Evolutionary conservation across 2,329 filamentous ascomycete genomes (phyloP), one percentile per base, ranked within the genome.

Genomic region (Fragosphaeria purpurea): DNA sequence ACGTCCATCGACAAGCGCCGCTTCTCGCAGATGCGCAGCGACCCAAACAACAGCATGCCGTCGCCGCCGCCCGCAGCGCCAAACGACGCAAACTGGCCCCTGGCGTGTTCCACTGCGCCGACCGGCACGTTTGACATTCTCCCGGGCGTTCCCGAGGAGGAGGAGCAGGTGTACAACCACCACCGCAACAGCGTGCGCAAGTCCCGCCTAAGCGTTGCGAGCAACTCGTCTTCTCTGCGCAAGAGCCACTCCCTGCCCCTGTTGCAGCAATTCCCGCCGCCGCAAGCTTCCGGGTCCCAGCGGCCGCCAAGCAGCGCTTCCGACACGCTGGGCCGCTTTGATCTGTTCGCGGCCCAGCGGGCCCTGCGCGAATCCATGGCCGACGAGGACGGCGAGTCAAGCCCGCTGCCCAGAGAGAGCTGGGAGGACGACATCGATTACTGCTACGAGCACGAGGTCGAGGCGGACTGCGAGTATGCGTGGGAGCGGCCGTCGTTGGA

Each of bases 361-460:
- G 61, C 62, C 7, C 53, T 66, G 38, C 61, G 58, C 46, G 59
- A 61, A 22, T 58, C 55, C 7, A 42, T 57, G 35, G 52, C 56
- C 3, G 61, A 63, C 6, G 56, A 58, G 10, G 55, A 56, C 7
- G 56, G 55, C 3, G 57, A 50, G 11, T 58, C 59, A n/a, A 65
- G 68, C 4, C 50, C 54, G 4, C 54, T 65, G n/a, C 57, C 62
- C 30, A 65, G 65, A 7, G 72, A 74, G 57, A 81, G 69, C 57
- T 85, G 82, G 82, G 82, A 85, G 58, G 80, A 83, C 48, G 80
- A 80, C 55, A 84, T 85, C 54, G 82, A 85, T 60, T 85, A 83
- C 63, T 83, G 79, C 60, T 85, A 85, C 59, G 80, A 84, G 56
- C 78, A 85, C 57, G 81, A 80, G 56, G 79, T 75, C 10, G 82